phyloP scores from a whole-genome alignment of 768 basidiomycete genomes.

The Mrakia blollopis region DNA sequence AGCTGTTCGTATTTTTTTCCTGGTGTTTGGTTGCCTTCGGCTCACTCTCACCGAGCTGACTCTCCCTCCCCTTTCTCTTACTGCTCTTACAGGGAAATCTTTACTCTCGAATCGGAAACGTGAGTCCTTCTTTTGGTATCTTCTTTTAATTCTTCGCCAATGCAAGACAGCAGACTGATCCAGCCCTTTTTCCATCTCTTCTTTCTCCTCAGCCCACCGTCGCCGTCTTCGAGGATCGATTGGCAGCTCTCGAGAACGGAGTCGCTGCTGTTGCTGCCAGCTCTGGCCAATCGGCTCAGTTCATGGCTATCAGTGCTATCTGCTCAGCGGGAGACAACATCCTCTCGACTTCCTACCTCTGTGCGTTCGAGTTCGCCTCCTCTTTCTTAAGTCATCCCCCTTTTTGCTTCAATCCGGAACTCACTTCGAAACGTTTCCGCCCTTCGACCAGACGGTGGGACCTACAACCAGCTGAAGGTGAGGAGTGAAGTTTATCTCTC shows the following conservation, averaged over 20 bases:
- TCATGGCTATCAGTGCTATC: neutral
- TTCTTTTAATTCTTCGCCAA: no score
- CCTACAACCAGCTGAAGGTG: neutral
- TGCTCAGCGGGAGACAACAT: neutral
- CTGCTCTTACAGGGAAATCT: neutral
- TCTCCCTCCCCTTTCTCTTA: neutral
- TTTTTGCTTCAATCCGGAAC: neutral
- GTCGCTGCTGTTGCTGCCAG: neutral
- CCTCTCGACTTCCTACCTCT: neutral
- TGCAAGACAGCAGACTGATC: no score
- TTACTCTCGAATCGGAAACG: neutral
- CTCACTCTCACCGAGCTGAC: no score
- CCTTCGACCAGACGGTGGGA: neutral
- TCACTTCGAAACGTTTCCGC: neutral
- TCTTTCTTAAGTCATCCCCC: no score
- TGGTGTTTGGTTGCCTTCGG: no score
- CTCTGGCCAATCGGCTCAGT: neutral
- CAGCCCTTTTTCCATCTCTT: no score
- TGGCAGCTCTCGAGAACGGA: neutral
- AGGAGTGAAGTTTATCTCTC: no score
- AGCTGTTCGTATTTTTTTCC: neutral
- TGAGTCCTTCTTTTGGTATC: neutral
- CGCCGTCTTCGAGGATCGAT: neutral
- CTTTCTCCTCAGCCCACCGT: neutral
- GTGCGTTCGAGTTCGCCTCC: neutral